phyloP scores from a whole-genome alignment of 73 alveolate species.

The Tetrahymena malaccensis region DNA sequence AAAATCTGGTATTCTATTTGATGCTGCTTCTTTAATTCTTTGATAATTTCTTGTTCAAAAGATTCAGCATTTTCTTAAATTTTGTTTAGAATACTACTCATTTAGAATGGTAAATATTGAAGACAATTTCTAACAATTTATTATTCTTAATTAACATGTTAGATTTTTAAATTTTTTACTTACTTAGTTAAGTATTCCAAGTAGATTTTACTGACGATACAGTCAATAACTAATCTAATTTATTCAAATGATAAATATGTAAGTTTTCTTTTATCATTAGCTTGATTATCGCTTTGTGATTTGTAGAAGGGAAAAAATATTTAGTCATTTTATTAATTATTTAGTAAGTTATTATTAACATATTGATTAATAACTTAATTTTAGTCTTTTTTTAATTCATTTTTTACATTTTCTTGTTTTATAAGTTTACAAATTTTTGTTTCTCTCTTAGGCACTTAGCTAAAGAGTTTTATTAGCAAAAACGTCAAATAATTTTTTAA shows the following conservation, averaged over 20 bases:
- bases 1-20: no score
- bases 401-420: no score
- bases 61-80: neutral
- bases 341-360: no score
- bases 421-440: neutral
- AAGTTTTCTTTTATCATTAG: no score
- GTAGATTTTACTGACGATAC: neutral
- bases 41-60: neutral
- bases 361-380: no score
- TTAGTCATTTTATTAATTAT: no score
- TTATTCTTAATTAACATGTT: neutral
- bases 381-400: no score
- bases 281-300: no score
- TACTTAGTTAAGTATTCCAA: neutral
- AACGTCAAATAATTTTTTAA: neutral
- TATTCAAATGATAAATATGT: neutral
- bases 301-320: no score
- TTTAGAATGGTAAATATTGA: neutral
- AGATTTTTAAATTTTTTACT: no score
- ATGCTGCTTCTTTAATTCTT: neutral
- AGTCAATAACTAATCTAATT: neutral
- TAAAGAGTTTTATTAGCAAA: neutral
- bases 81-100: neutral
- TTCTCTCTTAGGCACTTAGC: neutral
- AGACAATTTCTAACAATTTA: neutral